These are phyloP conservation scores for Nyctanthes arbortristis DNA, from an alignment of 257 asterid genomes.

Conservation along the genomic window DNA sequence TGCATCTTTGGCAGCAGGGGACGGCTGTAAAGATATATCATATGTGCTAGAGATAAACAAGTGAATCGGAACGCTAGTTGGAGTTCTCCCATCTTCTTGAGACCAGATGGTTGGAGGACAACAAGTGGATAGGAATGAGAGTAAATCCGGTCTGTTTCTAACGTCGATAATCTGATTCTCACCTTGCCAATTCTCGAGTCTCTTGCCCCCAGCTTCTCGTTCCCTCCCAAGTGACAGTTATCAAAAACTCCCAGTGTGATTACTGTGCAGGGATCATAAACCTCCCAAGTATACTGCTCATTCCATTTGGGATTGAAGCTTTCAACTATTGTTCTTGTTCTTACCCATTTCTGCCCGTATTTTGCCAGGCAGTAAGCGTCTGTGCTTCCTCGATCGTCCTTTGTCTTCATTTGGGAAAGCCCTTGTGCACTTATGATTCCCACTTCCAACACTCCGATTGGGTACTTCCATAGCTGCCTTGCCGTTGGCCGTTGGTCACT, in stretches of 20 bases:
- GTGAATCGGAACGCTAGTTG: conserved; percentile 65
- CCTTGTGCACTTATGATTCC: conserved; percentile 69
- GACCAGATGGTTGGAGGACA: conserved; percentile 53
- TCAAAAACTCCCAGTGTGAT: conserved; percentile 62
- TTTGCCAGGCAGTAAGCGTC: conserved; percentile 79
- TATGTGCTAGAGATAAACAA: conserved; percentile 48
- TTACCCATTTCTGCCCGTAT: conserved; percentile 69
- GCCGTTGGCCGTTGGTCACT: conserved; percentile 76
- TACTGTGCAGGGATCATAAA: conserved; percentile 67
- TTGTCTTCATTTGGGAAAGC: conserved; percentile 43
- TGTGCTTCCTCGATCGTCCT: conserved; percentile 49
- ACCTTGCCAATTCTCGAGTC: conserved; percentile 64
- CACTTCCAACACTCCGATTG: conserved; percentile 65
- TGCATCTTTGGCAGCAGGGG: conserved; percentile 75
- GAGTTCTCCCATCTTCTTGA: conserved; percentile 70
- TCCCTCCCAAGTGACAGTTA: conserved; percentile 53
- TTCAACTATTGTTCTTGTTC: conserved; percentile 58
- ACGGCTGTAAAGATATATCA: conserved; percentile 47
- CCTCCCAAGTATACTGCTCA: conserved; percentile 80
- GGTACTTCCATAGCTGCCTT: conserved; percentile 59
- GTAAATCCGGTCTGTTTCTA: conserved; percentile 60
- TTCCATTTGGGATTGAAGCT: conserved; percentile 62
- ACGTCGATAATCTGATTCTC: conserved; percentile 60
- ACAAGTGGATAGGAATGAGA: conserved; percentile 65
- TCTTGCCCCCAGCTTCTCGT: conserved; percentile 27